Conservation (phyloP, 495 filamentous ascomycete species). For the Daldinia bambusicola region DNA sequence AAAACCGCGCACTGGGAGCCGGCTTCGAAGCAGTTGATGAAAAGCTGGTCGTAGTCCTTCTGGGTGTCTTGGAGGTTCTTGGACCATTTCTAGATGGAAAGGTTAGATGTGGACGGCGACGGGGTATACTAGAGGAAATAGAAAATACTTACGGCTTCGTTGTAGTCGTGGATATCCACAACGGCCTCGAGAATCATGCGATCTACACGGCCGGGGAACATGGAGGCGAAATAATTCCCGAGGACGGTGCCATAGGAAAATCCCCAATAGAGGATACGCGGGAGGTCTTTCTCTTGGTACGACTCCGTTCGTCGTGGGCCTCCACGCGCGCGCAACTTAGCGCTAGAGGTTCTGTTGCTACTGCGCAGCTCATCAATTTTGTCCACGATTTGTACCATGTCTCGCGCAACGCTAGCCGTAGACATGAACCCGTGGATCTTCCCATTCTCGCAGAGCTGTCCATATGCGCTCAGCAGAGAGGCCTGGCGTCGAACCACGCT, state of each 20-base stretch:
- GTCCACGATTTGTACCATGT: constrained; percentile 58
- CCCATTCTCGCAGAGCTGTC: constrained; percentile 32
- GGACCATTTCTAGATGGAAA: constrained; percentile 46
- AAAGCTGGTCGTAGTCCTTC: constrained; percentile 59
- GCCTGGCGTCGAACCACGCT: constrained; percentile 44
- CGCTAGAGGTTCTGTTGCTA: constrained; percentile 10
- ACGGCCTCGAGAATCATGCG: constrained; percentile 54
- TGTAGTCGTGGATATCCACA: constrained; percentile 52
- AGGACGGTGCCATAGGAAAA: constrained; percentile 71
- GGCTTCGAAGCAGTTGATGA: constrained; percentile 58
- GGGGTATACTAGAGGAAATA: not conserved
- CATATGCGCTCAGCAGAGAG: constrained; percentile 39
- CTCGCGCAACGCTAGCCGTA: constrained; percentile 50
- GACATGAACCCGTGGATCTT: constrained; percentile 33
- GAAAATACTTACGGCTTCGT: constrained; percentile 22
- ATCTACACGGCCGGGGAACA: constrained; percentile 57
- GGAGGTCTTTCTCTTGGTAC: constrained; percentile 19
- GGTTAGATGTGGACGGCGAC: constrained; percentile 17
- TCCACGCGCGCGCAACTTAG: constrained; percentile 6
- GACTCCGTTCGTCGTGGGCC: not conserved
- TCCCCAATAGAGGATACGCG: constrained; percentile 65
- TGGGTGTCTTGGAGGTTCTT: constrained; percentile 63
- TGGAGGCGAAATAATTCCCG: constrained; percentile 61
- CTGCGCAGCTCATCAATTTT: constrained; percentile 47
- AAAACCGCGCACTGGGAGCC: constrained; percentile 60